Evolutionary conservation across 2,329 filamentous ascomycete species (phyloP).

Genomic region (Paraconiothyrium brasiliense): DNA sequence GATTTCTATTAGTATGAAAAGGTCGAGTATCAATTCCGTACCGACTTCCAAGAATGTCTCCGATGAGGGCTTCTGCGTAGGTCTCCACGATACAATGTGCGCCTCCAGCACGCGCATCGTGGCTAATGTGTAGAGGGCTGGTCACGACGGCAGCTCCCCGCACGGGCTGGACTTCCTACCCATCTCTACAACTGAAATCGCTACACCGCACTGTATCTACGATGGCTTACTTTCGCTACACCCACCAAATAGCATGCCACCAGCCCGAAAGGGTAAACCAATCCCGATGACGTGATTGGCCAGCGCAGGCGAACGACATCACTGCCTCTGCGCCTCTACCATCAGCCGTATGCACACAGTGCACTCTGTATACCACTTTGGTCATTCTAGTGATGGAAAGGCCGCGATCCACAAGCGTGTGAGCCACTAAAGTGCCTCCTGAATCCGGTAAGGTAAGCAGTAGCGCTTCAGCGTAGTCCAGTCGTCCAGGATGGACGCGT

Average conservation of each 20-base stretch:
- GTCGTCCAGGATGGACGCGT: background rate
- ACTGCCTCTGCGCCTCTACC: constrained; percentile 17
- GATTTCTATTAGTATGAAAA: constrained; percentile 3
- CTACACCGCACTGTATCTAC: background rate
- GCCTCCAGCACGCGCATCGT: too few species aligned
- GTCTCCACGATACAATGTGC: too few species aligned
- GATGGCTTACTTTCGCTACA: background rate
- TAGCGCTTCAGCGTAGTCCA: background rate
- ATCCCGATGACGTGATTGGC: constrained; percentile 11
- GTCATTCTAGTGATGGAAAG: constrained; percentile 20
- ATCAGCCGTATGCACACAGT: constrained; percentile 15
- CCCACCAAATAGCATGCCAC: background rate
- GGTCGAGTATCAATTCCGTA: background rate
- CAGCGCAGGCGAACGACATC: constrained; percentile 17
- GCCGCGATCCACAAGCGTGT: constrained; percentile 8
- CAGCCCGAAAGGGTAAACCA: constrained; percentile 13
- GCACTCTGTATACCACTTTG: constrained; percentile 3
- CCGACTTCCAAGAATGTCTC: background rate
- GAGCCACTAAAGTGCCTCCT: constrained; percentile 11
- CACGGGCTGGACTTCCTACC: background rate
- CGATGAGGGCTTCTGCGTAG: background rate
- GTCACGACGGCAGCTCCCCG: background rate
- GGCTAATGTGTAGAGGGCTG: too few species aligned
- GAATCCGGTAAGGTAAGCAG: constrained; percentile 18
- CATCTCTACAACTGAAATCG: background rate